Evolutionary conservation across 2,329 filamentous ascomycete genomes (phyloP).

Genomic region (Tolypocladium cylindrosporum): DNA sequence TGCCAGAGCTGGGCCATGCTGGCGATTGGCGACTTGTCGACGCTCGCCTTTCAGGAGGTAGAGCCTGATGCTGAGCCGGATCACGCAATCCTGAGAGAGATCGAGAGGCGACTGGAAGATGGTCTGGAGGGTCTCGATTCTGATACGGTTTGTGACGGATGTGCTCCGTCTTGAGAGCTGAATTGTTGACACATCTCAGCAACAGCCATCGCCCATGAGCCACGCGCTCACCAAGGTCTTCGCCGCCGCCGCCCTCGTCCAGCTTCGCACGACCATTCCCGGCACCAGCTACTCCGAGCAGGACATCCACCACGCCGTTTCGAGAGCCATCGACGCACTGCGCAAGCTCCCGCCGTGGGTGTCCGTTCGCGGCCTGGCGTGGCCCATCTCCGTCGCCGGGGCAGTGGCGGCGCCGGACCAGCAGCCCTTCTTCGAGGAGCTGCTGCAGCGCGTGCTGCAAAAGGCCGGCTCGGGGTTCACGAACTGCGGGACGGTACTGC

Average conservation of each 20-base stretch:
- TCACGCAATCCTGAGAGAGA: not conserved
- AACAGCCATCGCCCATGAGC: not conserved
- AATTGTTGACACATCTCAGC: not conserved
- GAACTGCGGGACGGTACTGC: conserved; percentile 9
- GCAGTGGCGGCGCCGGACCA: conserved; percentile 5
- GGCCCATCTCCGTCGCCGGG: conserved; percentile 10
- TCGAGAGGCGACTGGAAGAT: not conserved
- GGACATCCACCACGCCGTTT: not conserved
- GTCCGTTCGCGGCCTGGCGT: conserved; percentile 7
- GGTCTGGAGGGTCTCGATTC: not conserved
- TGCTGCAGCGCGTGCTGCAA: conserved; percentile 2
- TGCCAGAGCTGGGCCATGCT: conserved; percentile 10
- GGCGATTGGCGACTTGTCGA: conserved; percentile 8
- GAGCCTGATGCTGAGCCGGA: not conserved
- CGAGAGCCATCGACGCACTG: conserved; percentile 4
- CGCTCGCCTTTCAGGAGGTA: not conserved
- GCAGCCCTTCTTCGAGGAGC: conserved; percentile 8
- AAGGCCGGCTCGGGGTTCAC: conserved; percentile 6
- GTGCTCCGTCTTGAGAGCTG: not conserved
- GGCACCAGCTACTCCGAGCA: not conserved
- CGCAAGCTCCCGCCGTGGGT: conserved; percentile 3
- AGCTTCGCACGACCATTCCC: conserved; percentile 4
- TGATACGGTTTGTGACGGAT: not conserved
- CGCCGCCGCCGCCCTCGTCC: conserved; percentile 7
- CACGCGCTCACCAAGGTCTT: conserved; percentile 5